These are phyloP conservation scores for Podospora pseudocomata DNA, from an alignment of 495 filamentous ascomycete species.

Conservation along the genomic window DNA sequence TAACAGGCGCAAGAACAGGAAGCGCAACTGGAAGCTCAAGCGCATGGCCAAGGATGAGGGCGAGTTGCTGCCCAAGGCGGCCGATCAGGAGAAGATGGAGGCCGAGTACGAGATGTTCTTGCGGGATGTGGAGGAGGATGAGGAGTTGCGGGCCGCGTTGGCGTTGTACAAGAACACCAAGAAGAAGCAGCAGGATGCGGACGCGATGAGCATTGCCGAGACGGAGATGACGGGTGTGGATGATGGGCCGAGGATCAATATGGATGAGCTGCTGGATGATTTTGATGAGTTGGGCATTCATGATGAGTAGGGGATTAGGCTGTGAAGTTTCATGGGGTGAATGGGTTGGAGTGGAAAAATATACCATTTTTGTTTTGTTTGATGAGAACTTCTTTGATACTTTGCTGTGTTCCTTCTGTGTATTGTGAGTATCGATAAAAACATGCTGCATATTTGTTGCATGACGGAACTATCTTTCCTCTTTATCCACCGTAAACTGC, in stretches of 20 bases:
- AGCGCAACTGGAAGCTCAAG: constrained; percentile 86
- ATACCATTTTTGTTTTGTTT: background rate
- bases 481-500: background rate
- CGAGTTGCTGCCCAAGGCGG: constrained; percentile 69
- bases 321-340: background rate
- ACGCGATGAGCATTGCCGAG: constrained; percentile 59
- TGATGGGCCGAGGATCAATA: constrained; percentile 69
- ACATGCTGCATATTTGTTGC: background rate
- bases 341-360: background rate
- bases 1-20: constrained; percentile 75
- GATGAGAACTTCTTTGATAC: background rate
- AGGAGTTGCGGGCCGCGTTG: constrained; percentile 76
- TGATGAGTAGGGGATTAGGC: constrained; percentile 35
- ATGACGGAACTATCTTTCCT: background rate
- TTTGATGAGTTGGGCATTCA: constrained; percentile 76
- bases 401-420: too few species aligned
- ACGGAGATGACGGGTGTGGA: constrained; percentile 66
- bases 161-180: constrained; percentile 73
- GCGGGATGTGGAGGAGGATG: constrained; percentile 92
- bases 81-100: constrained; percentile 80
- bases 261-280: constrained; percentile 85
- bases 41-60: constrained; percentile 87
- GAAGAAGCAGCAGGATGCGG: constrained; percentile 37
- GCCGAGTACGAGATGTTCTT: constrained; percentile 96
- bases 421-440: too few species aligned